Evolutionary conservation across 306 rosid genomes (phyloP).

Genomic region (cucumber (Cucumis sativus)): Cucumber_9930_V3 NC_026655.2:3547501-3548000

Average conservation of each 20-base stretch:
- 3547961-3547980: slow-evolving; percentile 16
- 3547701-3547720: not conserved
- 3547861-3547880: slow-evolving; percentile 9
- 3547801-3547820: slow-evolving; percentile 18
- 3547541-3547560: too few relatives aligned
- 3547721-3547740: not conserved
- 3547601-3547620: not conserved
- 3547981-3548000: slow-evolving; percentile 13
- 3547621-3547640: not conserved
- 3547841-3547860: slow-evolving; percentile 17
- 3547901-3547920: slow-evolving; percentile 21
- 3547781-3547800: slow-evolving; percentile 18
- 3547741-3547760: slow-evolving; percentile 6
- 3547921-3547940: slow-evolving; percentile 16
- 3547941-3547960: slow-evolving; percentile 22
- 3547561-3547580: too few relatives aligned
- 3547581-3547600: not conserved
- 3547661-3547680: not conserved
- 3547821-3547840: slow-evolving; percentile 14
- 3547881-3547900: slow-evolving; percentile 22
- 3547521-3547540: too few relatives aligned
- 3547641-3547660: not conserved
- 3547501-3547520: too few relatives aligned
- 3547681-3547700: not conserved
- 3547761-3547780: slow-evolving; percentile 18